These are phyloP conservation scores for Microbotryum violaceum DNA, from an alignment of 1,284 basidiomycete species.

Conservation along the genomic window DNA sequence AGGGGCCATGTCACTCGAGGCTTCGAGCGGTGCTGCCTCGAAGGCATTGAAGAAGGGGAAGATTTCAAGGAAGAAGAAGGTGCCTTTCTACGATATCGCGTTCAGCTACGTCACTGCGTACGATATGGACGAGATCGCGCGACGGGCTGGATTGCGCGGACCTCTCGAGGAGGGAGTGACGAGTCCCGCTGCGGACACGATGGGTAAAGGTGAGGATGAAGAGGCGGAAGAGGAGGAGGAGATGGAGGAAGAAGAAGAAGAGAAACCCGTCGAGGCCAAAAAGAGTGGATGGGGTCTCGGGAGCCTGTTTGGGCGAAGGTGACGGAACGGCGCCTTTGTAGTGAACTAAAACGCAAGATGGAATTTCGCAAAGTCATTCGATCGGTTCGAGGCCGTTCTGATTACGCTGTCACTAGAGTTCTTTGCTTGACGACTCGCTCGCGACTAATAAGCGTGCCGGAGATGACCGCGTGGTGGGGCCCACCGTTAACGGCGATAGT, in stretches of 20 bases:
- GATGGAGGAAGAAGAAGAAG: conserved; percentile 42
- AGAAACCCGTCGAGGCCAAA: background rate
- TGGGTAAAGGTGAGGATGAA: conserved; percentile 24
- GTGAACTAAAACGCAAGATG: no score
- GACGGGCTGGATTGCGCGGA: conserved; percentile 13
- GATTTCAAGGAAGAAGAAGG: conserved; percentile 54
- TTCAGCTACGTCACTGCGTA: conserved; percentile 73
- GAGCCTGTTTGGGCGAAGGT: no score
- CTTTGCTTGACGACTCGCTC: no score
- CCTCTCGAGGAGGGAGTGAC: conserved; percentile 49
- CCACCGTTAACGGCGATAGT: no score
- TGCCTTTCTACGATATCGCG: conserved; percentile 83
- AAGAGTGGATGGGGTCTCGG: no score
- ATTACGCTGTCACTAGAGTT: no score
- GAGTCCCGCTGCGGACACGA: conserved; percentile 10
- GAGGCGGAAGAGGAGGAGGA: conserved; percentile 37
- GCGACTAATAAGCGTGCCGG: no score
- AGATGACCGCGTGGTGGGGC: no score
- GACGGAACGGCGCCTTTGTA: no score
- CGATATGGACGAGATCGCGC: conserved; percentile 56
- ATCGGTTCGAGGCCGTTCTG: no score
- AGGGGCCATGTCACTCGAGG: conserved; percentile 11
- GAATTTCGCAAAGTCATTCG: no score
- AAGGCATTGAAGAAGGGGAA: conserved; percentile 20
- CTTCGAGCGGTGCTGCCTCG: background rate